These are phyloP conservation scores for Tolypocladium tropicale DNA, from an alignment of 2,329 filamentous ascomycete genomes.

Conservation along the genomic window DNA sequence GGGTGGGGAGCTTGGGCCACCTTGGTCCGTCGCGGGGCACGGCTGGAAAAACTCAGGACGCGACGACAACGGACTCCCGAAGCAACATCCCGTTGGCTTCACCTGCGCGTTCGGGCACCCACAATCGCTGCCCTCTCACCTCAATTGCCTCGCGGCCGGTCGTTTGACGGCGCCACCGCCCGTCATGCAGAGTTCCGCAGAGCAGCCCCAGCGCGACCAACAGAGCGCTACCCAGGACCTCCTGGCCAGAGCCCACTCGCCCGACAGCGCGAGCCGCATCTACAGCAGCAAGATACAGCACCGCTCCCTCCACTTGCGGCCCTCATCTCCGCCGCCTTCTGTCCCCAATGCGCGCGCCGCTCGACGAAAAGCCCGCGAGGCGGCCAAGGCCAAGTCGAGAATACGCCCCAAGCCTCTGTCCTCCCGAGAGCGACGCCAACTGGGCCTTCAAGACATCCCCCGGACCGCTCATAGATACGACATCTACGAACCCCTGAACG, in stretches of 20 bases:
- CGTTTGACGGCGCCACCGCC: no score
- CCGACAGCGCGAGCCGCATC: slow-evolving; percentile 58
- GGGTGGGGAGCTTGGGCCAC: background rate
- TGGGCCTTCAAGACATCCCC: slow-evolving; percentile 67
- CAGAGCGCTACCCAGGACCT: slow-evolving; percentile 47
- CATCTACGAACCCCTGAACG: slow-evolving; percentile 67
- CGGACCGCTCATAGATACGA: slow-evolving; percentile 52
- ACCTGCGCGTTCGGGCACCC: background rate
- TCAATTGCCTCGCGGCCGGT: background rate
- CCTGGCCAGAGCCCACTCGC: slow-evolving; percentile 69
- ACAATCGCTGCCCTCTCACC: background rate
- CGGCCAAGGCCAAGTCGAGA: slow-evolving; percentile 35
- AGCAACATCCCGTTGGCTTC: background rate
- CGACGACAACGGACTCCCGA: background rate
- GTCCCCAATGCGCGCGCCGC: slow-evolving; percentile 45
- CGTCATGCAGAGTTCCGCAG: slow-evolving; percentile 22
- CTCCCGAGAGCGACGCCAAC: slow-evolving; percentile 62
- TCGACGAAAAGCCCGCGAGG: slow-evolving; percentile 37
- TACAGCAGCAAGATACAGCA: slow-evolving; percentile 76
- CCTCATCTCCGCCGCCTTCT: slow-evolving; percentile 56
- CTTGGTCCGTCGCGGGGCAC: background rate
- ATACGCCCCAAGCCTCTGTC: slow-evolving; percentile 61
- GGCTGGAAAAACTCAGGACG: background rate
- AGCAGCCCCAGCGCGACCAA: no score
- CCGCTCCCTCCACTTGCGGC: slow-evolving; percentile 68